Percentiles rank a stretch among this genome's conserved stretches.
Conservation (phyloP, 1,284 basidiomycete genomes). For the Phlebopus sp. region DNA sequence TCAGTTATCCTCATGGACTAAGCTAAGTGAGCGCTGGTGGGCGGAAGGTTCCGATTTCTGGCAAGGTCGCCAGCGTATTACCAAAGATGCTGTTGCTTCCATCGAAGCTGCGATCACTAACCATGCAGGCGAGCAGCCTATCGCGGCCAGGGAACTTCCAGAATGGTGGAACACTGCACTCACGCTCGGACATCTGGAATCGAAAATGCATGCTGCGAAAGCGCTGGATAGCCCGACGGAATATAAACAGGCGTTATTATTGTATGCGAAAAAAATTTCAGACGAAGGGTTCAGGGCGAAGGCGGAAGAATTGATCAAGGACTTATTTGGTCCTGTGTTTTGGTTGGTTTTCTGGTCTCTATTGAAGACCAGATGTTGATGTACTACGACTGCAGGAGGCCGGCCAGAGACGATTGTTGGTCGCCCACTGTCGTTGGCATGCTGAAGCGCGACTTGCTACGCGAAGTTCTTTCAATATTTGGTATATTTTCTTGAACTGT, state of each 20-base stretch:
- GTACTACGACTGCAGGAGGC: constrained; percentile 51
- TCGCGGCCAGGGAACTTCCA: constrained; percentile 46
- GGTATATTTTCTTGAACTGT: constrained; percentile 42
- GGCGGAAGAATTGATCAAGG: constrained; percentile 84
- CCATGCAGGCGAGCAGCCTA: constrained; percentile 36
- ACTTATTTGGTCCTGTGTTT: constrained; percentile 85
- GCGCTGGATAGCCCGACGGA: constrained; percentile 78
- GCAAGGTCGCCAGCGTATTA: constrained; percentile 62
- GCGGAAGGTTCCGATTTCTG: constrained; percentile 76
- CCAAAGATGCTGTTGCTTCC: constrained; percentile 43
- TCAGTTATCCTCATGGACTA: constrained; percentile 63
- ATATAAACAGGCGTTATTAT: constrained; percentile 70
- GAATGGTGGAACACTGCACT: constrained; percentile 78
- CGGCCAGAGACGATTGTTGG: constrained; percentile 65
- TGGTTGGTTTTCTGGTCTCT: constrained; percentile 49
- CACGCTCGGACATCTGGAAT: constrained; percentile 83
- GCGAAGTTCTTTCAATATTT: constrained; percentile 75
- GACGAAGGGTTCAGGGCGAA: constrained; percentile 84
- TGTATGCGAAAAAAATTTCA: constrained; percentile 80
- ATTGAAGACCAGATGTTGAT: constrained; percentile 2
- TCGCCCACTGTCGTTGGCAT: constrained; percentile 63
- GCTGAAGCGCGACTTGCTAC: constrained; percentile 75
- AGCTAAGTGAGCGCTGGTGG: constrained; percentile 79
- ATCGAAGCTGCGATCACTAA: constrained; percentile 55
- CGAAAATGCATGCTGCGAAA: constrained; percentile 67